Base-by-base conservation (phyloP, 2,329 filamentous ascomycete genomes). In the Fusarium nisikadoi region DNA sequence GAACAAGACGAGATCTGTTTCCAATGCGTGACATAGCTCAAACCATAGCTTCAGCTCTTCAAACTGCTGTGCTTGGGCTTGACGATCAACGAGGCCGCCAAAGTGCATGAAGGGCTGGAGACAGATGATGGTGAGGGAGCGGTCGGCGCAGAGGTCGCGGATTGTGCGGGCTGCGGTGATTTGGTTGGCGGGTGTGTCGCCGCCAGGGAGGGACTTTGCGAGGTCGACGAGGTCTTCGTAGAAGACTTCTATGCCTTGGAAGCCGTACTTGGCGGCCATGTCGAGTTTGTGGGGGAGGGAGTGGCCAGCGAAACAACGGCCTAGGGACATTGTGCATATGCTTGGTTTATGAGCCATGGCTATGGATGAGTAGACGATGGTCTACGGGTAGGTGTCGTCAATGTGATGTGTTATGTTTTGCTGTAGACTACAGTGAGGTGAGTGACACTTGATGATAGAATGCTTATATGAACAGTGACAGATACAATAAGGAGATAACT, bases 31-130 rank as follows among this genome's bases (percentile, higher is more conserved):
- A 9, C 89, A 90, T 16, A 96, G 83, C 43, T 86, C 78, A 72
- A 95, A 90, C 93, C 93, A 95, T 27, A 91, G 83, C 16, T 86
- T 82, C 27, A 95, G 85, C 73, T 94, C 88, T 23, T 88, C 83
- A 35, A 94, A 81, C 8, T 90, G 84, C 31, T 84, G 80, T 3
- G 81, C 80, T 75, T 93, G 91, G 65, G 87, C 84, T 20, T 80
- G 74, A 14, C 91, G 85, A 80, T 94, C 89, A 10, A 90, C 67
- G 1, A 94, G 85, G 3, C 93, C 93, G 73, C 95, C 93, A 81
- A 92, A 94, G 81, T 94, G 89, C 83, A 89, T 88, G 79, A 95
- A 95, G 1, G 93, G 93, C 77, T 94, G 93, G 1, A 95, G 85
- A 68, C 89, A 91, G 72, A 94, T 85, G 73, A 94, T 72, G 17